Evolutionary conservation across 257 asterid genomes (phyloP), one percentile per base, ranked within the genome.

Genomic region (Primulina huaijiensis): DNA sequence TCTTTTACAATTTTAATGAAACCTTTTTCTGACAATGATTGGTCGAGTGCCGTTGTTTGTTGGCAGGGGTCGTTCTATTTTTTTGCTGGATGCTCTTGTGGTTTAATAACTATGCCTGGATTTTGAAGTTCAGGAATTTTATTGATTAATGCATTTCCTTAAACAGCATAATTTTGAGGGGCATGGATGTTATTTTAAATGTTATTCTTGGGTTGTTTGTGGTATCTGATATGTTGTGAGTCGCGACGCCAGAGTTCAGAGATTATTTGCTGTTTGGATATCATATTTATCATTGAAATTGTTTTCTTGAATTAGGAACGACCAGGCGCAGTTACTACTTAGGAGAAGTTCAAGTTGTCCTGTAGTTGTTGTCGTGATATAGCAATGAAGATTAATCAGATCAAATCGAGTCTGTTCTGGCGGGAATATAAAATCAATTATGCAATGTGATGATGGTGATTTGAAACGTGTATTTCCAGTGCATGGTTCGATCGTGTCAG

Each of bases 261-360:
- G 62, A 46, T 64, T 40, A 46, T 68, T 55, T 61, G 25, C 63
- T 2, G 50, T 60, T n/a, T 67, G 68, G 64, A 59, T 69, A 43
- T 52, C 17, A 8, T 64, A 27, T 50, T 74, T 64, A 68, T 27
- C 25, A 66, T 29, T 71, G 69, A 20, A 66, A 50, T 31, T 76
- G 62, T 74, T 60, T 64, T 64, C 29, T 58, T 74, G 85, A 68
- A 52, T 74, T 85, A 75, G 85, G 83, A 65, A 3, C 52, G 61
- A 31, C 17, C 33, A 70, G 30, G 63, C 65, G 38, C 72, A 46
- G 74, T 70, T 65, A 37, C 50, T 40, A 14, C 65, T 31, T 1
- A 25, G 14, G 38, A 63, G 62, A 76, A 67, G 74, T 64, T 67
- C 33, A 52, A 50, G 53, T 70, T 33, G 38, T 21, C 33, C 65